phyloP scores from a whole-genome alignment of 2,329 filamentous ascomycete genomes.

The Coniella lustricola region DNA sequence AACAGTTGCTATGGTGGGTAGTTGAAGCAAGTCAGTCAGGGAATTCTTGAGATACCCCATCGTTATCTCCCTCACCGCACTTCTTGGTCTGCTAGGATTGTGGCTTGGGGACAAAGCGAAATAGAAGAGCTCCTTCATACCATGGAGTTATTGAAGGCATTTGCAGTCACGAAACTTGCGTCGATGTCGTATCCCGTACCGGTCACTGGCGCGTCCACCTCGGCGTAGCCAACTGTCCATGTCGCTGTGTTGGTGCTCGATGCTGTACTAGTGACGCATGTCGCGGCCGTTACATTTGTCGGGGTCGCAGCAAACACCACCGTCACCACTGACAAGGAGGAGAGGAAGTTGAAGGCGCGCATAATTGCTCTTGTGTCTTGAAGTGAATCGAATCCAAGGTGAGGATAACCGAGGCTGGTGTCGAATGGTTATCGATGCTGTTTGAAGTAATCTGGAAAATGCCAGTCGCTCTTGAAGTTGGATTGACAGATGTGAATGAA shows the following conservation, averaged over 20 bases:
- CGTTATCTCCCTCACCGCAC: no score
- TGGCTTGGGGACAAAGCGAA: no score
- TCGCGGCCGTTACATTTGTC: neutral
- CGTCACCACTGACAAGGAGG: neutral
- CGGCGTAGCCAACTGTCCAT: constrained; percentile 6
- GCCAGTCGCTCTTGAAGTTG: no score
- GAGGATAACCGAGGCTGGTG: no score
- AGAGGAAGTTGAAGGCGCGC: neutral
- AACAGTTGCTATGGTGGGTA: constrained; percentile 12
- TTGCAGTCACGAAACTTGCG: neutral
- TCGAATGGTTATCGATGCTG: no score
- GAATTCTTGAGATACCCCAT: no score
- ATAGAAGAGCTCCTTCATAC: neutral
- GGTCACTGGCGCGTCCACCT: constrained; percentile 1
- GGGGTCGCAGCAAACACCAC: neutral
- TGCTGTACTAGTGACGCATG: constrained; percentile 6
- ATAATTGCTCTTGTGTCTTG: neutral
- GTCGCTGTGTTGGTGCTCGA: neutral
- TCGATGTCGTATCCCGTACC: constrained; percentile 12
- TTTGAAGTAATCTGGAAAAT: no score
- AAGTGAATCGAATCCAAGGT: no score
- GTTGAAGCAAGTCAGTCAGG: neutral
- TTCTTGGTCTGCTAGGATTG: neutral
- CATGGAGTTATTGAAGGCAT: constrained; percentile 13
- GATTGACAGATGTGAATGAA: no score